Percentiles rank a stretch among this genome's conserved stretches.
phyloP scores from a whole-genome alignment of 140 eudicot genomes.

The Bidens hawaiensis region DNA sequence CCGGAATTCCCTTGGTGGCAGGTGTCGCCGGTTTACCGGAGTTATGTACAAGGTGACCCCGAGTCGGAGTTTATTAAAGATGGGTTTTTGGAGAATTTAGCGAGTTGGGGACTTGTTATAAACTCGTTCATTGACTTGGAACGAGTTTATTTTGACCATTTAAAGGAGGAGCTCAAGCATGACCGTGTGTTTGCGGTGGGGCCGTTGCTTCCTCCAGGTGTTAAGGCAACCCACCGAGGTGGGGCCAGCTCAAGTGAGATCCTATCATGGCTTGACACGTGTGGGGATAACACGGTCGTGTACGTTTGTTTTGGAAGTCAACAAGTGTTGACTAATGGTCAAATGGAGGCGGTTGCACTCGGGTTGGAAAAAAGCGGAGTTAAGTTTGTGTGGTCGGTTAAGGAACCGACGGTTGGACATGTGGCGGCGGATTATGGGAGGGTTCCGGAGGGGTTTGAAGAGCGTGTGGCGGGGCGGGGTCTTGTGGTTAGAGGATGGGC shows the following conservation, averaged over 20 bases:
- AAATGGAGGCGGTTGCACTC: slow-evolving; percentile 1
- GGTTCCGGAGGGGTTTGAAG: slow-evolving; percentile 15
- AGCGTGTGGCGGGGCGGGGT: slow-evolving; percentile 19
- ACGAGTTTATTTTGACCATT: neutral
- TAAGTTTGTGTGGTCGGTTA: slow-evolving; percentile 15
- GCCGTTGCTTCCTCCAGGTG: slow-evolving; percentile 8
- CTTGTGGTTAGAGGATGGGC: slow-evolving; percentile 21
- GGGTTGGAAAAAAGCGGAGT: slow-evolving; percentile 8
- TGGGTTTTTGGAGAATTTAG: neutral
- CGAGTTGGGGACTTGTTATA: slow-evolving; percentile 21
- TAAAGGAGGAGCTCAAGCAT: slow-evolving; percentile 13
- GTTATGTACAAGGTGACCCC: slow-evolving; percentile 1
- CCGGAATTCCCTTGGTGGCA: slow-evolving; percentile 8
- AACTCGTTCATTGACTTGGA: slow-evolving; percentile 23
- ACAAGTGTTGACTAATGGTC: neutral
- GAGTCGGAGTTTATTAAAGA: slow-evolving; percentile 1
- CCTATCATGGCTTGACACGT: slow-evolving; percentile 12
- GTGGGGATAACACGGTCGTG: neutral
- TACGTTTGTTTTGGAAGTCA: slow-evolving; percentile 22
- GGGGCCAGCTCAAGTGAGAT: neutral
- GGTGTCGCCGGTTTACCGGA: neutral
- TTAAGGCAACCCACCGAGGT: neutral
- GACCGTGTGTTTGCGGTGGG: slow-evolving; percentile 27
- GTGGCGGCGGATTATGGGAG: neutral
- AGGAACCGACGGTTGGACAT: slow-evolving; percentile 3